Percentiles rank a stretch among this genome's conserved stretches.
Conservation (phyloP, 306 rosid species). For the Rubus parviflorus region DNA sequence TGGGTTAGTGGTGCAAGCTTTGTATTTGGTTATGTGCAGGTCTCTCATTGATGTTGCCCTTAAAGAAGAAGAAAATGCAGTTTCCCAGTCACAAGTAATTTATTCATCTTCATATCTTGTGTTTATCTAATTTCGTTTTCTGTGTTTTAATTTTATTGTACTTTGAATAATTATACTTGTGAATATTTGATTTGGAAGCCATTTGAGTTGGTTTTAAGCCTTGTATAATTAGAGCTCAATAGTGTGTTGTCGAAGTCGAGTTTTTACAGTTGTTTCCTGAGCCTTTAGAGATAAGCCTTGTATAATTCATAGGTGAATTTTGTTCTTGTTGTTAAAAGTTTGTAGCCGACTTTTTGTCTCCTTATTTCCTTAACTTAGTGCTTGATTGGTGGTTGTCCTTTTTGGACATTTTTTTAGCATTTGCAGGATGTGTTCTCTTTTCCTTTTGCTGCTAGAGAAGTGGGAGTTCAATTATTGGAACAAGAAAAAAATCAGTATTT, state of each 20-base stretch:
- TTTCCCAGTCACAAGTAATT: background rate
- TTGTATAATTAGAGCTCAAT: background rate
- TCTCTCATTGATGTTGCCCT: background rate
- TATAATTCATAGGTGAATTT: too few species aligned
- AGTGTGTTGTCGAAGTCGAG: background rate
- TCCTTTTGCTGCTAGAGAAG: slow-evolving; percentile 18
- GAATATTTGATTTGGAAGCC: background rate
- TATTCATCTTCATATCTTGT: background rate
- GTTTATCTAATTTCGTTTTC: background rate
- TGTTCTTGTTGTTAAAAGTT: background rate
- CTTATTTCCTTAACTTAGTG: background rate
- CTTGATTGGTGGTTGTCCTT: background rate
- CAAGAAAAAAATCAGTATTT: slow-evolving; percentile 5
- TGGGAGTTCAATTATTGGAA: slow-evolving; percentile 17
- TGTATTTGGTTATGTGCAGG: background rate
- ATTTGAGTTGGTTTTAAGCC: background rate
- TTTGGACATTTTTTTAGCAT: background rate
- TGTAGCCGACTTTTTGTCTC: background rate
- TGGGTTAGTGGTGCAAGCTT: background rate
- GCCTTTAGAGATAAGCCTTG: background rate
- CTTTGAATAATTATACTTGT: background rate
- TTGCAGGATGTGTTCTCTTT: slow-evolving; percentile 29
- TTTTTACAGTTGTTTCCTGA: background rate
- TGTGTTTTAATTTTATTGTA: background rate
- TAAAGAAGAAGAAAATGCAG: background rate